Conservation (phyloP, 768 basidiomycete genomes). For the Pleurotus tuoliensis region DNA sequence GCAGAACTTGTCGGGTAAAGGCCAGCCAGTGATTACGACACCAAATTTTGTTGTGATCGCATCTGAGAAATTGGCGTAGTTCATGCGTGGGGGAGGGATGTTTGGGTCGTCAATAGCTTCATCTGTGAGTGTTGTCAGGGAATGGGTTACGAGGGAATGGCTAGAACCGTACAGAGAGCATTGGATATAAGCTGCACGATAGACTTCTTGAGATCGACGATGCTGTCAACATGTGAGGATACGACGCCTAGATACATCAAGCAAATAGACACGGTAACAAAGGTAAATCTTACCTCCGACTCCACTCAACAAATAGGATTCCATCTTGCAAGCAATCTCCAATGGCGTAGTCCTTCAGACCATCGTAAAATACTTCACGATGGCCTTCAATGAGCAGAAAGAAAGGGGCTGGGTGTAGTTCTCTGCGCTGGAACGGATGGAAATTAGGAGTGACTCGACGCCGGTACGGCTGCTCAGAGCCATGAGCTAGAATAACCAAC, state of each 20-base stretch:
- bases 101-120: no score
- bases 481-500: not conserved
- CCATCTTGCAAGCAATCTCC: constrained; percentile 5
- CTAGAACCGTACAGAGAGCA: not conserved
- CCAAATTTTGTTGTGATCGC: constrained; percentile 13
- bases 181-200: not conserved
- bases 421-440: not conserved
- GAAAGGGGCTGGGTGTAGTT: not conserved
- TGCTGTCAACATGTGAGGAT: not conserved
- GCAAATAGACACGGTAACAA: not conserved
- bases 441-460: constrained; percentile 5
- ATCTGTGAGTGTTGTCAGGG: no score
- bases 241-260: no score
- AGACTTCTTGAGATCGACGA: constrained; percentile 1
- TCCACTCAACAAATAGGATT: constrained; percentile 8
- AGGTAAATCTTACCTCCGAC: constrained; percentile 5
- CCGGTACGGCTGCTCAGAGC: constrained; percentile 9
- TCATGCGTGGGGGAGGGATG: constrained; percentile 9
- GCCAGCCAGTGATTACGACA: constrained; percentile 18
- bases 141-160: not conserved
- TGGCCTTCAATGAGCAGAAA: not conserved
- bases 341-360: not conserved
- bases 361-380: constrained; percentile 1
- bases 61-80: constrained; percentile 15
- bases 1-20: constrained; percentile 11